phyloP scores from a whole-genome alignment of 371 early-diverging fungal genomes.

The Mucor ambiguus region DNA sequence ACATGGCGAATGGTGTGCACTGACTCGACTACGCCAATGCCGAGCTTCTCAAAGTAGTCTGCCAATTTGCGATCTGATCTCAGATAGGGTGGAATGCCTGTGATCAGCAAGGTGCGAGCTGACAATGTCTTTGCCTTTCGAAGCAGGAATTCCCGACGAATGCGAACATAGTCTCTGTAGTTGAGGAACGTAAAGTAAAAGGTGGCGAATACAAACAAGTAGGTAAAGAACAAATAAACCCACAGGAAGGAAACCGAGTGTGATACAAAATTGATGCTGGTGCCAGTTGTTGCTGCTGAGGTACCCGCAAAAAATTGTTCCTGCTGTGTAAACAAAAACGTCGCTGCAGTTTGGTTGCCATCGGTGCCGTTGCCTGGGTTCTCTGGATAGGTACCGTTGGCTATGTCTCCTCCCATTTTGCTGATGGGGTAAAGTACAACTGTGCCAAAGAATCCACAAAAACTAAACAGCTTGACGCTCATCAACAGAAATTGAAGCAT shows the following conservation, averaged over 20 bases:
- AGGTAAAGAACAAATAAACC: slow-evolving; percentile 65
- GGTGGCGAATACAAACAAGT: slow-evolving; percentile 62
- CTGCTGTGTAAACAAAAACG: background rate
- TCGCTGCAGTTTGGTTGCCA: background rate
- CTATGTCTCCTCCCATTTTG: slow-evolving; percentile 49
- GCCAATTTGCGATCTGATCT: slow-evolving; percentile 56
- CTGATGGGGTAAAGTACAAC: slow-evolving; percentile 51
- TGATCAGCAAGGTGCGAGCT: slow-evolving; percentile 62
- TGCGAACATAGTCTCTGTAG: slow-evolving; percentile 59
- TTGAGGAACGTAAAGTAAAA: slow-evolving; percentile 63
- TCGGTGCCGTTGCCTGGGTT: slow-evolving; percentile 18
- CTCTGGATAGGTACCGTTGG: slow-evolving; percentile 31
- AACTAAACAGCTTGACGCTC: slow-evolving; percentile 51
- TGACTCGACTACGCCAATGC: slow-evolving; percentile 60
- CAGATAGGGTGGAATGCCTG: slow-evolving; percentile 57
- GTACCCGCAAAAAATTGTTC: slow-evolving; percentile 11
- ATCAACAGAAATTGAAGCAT: slow-evolving; percentile 57
- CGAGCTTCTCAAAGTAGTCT: slow-evolving; percentile 60
- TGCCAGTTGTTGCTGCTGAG: background rate
- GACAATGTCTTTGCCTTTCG: slow-evolving; percentile 53
- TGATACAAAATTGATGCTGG: slow-evolving; percentile 7
- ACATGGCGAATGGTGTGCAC: slow-evolving; percentile 64
- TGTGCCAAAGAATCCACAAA: slow-evolving; percentile 54
- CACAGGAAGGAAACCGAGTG: slow-evolving; percentile 47
- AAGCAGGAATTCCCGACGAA: slow-evolving; percentile 56